Percentiles rank a stretch among this genome's conserved stretches.
Evolutionary conservation across 352 stramenopile species (phyloP).

Genomic region (Globisporangium radiosum): DNA sequence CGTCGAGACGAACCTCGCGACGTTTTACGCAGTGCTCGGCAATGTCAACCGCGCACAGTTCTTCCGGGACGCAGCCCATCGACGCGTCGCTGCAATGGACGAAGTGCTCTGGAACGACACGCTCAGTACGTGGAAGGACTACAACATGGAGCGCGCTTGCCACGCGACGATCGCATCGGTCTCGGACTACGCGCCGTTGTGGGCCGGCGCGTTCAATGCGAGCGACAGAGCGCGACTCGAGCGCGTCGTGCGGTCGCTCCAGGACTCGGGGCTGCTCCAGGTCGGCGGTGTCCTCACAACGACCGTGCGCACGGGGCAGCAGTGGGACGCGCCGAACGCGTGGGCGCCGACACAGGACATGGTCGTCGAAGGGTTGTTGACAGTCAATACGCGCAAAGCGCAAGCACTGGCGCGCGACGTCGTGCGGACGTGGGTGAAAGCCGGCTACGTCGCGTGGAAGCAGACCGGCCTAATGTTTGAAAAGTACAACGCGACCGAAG

Average conservation of each 20-base stretch:
- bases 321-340: conserved; percentile 85
- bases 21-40: conserved; percentile 48
- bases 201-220: conserved; percentile 60
- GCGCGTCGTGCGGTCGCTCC: conserved; percentile 39
- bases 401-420: conserved; percentile 44
- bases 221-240: conserved; percentile 36
- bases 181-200: conserved; percentile 74
- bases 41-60: conserved; percentile 31
- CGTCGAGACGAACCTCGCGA: conserved; percentile 69
- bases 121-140: conserved; percentile 64
- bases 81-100: conserved; percentile 51
- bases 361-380: conserved; percentile 68
- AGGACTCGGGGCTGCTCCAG: conserved; percentile 53
- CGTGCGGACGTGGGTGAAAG: conserved; percentile 51
- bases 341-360: conserved; percentile 85
- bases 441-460: conserved; percentile 57
- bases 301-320: conserved; percentile 61
- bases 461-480: conserved; percentile 83
- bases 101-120: conserved; percentile 62
- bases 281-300: conserved; percentile 67
- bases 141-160: conserved; percentile 36
- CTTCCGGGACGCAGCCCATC: conserved; percentile 36
- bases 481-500: conserved; percentile 79
- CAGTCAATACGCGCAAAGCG: conserved; percentile 38
- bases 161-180: conserved; percentile 46